Percentiles rank a stretch among this genome's conserved stretches.
These are phyloP conservation scores for Serpula lacrymans DNA, from an alignment of 768 basidiomycete genomes.

Conservation along the genomic window DNA sequence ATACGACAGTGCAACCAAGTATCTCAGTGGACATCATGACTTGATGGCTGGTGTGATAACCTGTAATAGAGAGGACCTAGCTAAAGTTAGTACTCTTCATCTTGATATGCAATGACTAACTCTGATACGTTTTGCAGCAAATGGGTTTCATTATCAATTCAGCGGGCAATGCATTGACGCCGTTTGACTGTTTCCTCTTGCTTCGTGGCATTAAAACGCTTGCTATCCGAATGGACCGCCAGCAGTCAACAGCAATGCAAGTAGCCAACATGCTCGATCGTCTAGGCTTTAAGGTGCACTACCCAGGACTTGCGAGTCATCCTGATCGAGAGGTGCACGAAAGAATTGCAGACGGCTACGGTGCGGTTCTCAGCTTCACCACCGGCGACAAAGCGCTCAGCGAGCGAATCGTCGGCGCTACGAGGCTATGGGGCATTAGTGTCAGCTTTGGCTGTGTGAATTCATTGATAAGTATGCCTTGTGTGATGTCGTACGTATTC, in stretches of 20 bases:
- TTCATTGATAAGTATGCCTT: slow-evolving; percentile 98
- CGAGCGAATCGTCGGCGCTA: slow-evolving; percentile 89
- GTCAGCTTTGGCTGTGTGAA: slow-evolving; percentile 99
- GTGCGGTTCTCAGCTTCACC: slow-evolving; percentile 92
- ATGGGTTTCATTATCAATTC: slow-evolving; percentile 91
- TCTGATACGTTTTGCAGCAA: slow-evolving; percentile 44
- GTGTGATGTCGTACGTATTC: slow-evolving; percentile 93
- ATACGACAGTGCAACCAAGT: slow-evolving; percentile 98
- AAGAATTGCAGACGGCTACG: slow-evolving; percentile 85
- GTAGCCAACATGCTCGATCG: slow-evolving; percentile 84
- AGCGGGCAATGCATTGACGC: slow-evolving; percentile 90
- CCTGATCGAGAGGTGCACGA: slow-evolving; percentile 87
- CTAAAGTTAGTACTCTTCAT: slow-evolving; percentile 52
- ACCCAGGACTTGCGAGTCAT: slow-evolving; percentile 84
- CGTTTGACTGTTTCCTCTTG: slow-evolving; percentile 95
- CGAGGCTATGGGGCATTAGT: slow-evolving; percentile 94
- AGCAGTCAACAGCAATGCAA: slow-evolving; percentile 75
- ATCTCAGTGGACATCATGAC: slow-evolving; percentile 97
- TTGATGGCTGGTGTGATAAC: slow-evolving; percentile 97
- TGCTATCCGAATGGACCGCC: slow-evolving; percentile 92
- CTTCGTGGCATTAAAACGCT: slow-evolving; percentile 96
- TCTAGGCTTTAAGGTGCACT: slow-evolving; percentile 88
- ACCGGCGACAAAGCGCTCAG: slow-evolving; percentile 89
- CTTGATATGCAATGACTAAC: slow-evolving; percentile 1
- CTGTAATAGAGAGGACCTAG: slow-evolving; percentile 88